Evolutionary conservation across 345 rosid genomes (phyloP).

Genomic region (Psidium friedrichsthalianum): DNA sequence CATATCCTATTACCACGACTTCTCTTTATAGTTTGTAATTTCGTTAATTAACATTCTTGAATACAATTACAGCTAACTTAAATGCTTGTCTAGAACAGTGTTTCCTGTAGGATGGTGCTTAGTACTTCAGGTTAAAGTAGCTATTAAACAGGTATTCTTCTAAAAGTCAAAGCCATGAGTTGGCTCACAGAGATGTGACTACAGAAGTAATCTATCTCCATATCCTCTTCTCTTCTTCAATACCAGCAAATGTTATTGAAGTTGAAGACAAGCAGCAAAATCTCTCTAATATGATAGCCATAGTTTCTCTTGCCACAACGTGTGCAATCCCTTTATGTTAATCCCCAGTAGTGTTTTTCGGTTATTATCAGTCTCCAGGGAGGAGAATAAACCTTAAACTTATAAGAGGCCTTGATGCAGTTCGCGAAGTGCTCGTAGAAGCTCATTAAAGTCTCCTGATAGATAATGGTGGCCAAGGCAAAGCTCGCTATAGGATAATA

Average conservation of each 20-base stretch:
- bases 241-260: neutral
- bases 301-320: neutral
- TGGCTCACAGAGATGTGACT: neutral
- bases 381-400: neutral
- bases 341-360: neutral
- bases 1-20: neutral
- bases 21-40: neutral
- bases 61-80: neutral
- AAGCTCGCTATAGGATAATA: neutral
- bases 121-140: neutral
- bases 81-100: neutral
- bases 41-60: neutral
- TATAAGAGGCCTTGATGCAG: neutral
- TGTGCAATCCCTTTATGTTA: neutral
- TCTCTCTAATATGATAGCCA: neutral
- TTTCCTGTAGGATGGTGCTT: neutral
- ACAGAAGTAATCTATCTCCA: neutral
- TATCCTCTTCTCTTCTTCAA: neutral
- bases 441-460: neutral
- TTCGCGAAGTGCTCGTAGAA: neutral
- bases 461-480: neutral
- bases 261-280: neutral
- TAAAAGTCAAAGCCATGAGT: neutral
- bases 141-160: neutral
- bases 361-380: neutral